A percentile compares a stretch with the other conserved stretches of the same genome.
Conservation (phyloP, 2,329 filamentous ascomycete species). For the Phoma herbarum region DNA sequence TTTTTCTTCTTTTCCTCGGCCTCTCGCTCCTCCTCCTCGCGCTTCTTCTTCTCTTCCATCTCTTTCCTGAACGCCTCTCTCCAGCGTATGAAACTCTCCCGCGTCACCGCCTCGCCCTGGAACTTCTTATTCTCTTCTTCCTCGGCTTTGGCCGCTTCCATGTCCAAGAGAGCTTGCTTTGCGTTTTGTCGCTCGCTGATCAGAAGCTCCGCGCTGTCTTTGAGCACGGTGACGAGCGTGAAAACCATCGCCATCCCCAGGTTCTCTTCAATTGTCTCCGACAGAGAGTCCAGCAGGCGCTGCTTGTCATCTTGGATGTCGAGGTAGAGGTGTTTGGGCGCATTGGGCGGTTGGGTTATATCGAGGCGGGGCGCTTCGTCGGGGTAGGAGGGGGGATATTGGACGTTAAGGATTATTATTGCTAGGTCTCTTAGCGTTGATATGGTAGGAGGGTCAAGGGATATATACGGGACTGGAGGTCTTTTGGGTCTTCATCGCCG, state of each 20-base stretch:
- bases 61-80: slow-evolving; percentile 78
- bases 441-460: neutral
- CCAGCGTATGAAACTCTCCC: slow-evolving; percentile 86
- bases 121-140: slow-evolving; percentile 97
- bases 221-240: slow-evolving; percentile 84
- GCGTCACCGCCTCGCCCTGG: slow-evolving; percentile 87
- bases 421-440: slow-evolving; percentile 52
- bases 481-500: slow-evolving; percentile 63
- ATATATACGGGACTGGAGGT: slow-evolving; percentile 64
- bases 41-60: slow-evolving; percentile 74
- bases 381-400: slow-evolving; percentile 90
- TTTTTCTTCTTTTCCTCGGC: slow-evolving; percentile 67
- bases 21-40: slow-evolving; percentile 71
- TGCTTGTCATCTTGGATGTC: slow-evolving; percentile 82
- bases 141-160: slow-evolving; percentile 71
- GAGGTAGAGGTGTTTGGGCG: slow-evolving; percentile 74
- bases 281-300: slow-evolving; percentile 73
- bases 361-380: slow-evolving; percentile 86
- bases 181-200: slow-evolving; percentile 76
- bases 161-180: slow-evolving; percentile 62
- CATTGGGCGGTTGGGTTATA: slow-evolving; percentile 76
- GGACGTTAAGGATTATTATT: slow-evolving; percentile 81
- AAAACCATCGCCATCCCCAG: slow-evolving; percentile 98
- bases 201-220: slow-evolving; percentile 88
- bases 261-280: slow-evolving; percentile 86